A percentile compares a stretch with the other conserved stretches of the same genome.
phyloP scores from a whole-genome alignment of 2,329 filamentous ascomycete species.

The Coleophoma eucalyptorum region DNA sequence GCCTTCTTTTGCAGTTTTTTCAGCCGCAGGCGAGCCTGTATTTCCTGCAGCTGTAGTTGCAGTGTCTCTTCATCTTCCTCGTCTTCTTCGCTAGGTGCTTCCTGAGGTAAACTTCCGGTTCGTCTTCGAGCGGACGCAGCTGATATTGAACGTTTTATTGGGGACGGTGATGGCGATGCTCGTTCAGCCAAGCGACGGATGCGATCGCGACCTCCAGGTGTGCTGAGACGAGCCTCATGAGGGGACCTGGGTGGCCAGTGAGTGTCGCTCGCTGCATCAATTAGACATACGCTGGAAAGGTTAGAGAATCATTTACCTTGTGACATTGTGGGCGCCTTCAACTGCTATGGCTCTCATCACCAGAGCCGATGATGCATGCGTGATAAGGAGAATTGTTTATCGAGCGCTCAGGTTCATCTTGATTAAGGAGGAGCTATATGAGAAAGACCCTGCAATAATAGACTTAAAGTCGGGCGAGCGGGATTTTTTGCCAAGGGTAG shows the following conservation, averaged over 20 bases:
- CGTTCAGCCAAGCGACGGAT: slow-evolving; percentile 65
- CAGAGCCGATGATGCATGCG: neutral
- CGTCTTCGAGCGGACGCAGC: slow-evolving; percentile 12
- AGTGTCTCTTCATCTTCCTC: slow-evolving; percentile 88
- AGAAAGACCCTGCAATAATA: neutral
- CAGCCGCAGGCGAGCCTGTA: slow-evolving; percentile 81
- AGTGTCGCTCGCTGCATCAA: slow-evolving; percentile 25
- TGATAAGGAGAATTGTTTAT: neutral
- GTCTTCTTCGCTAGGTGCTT: slow-evolving; percentile 51
- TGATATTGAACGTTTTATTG: slow-evolving; percentile 41
- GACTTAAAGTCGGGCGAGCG: no score
- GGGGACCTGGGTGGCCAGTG: slow-evolving; percentile 67
- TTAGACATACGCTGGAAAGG: neutral
- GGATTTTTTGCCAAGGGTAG: no score
- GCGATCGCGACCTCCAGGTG: slow-evolving; percentile 76
- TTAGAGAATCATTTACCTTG: slow-evolving; percentile 16
- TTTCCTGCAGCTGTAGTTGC: slow-evolving; percentile 79
- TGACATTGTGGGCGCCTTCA: slow-evolving; percentile 15
- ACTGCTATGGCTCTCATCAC: neutral
- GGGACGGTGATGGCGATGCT: slow-evolving; percentile 66
- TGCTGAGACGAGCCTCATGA: slow-evolving; percentile 58
- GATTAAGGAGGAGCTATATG: neutral
- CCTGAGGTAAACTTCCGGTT: slow-evolving; percentile 14
- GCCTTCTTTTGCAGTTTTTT: slow-evolving; percentile 76
- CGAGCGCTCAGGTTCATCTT: neutral